Evolutionary conservation across 768 basidiomycete genomes (phyloP).

Genomic region (Saitozyma sp.): DNA sequence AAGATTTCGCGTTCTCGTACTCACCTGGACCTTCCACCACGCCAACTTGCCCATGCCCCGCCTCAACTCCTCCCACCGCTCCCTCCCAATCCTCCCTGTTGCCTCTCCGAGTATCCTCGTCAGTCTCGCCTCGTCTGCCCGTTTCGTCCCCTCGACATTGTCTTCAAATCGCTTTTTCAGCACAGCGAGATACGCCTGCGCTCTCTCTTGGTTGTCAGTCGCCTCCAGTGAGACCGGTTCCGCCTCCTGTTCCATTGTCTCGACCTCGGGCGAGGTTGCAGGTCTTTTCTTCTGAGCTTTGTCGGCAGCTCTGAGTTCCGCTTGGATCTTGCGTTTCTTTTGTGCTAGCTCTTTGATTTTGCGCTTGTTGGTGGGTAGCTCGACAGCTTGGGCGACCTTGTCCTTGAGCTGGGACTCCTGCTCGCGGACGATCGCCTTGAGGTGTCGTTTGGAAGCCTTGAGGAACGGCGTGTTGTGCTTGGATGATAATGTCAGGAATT

Average conservation of each 20-base stretch:
- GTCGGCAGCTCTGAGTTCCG: neutral
- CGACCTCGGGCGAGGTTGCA: no score
- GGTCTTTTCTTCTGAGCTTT: neutral
- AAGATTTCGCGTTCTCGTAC: neutral
- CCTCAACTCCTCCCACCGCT: conserved; percentile 14
- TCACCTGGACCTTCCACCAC: conserved; percentile 16
- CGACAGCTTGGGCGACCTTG: neutral
- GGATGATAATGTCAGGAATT: conserved; percentile 15
- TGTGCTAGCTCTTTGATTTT: conserved; percentile 5
- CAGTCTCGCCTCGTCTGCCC: conserved; percentile 14
- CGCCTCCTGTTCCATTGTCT: conserved; percentile 2
- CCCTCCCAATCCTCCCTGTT: conserved; percentile 23
- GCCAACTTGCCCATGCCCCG: conserved; percentile 17
- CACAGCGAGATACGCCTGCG: neutral
- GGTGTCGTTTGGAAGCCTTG: neutral
- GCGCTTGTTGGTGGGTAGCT: conserved; percentile 3
- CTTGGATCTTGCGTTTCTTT: conserved; percentile 4
- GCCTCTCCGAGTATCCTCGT: conserved; percentile 16
- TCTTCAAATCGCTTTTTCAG: neutral
- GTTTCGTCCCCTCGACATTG: conserved; percentile 2
- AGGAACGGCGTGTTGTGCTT: conserved; percentile 6
- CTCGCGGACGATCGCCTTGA: neutral
- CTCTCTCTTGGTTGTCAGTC: neutral
- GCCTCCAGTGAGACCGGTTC: neutral
- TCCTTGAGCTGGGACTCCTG: conserved; percentile 5